Percentiles rank a stretch among this genome's conserved stretches.
phyloP scores from a whole-genome alignment of 345 rosid species.

The Cardamine resedifolia region DNA sequence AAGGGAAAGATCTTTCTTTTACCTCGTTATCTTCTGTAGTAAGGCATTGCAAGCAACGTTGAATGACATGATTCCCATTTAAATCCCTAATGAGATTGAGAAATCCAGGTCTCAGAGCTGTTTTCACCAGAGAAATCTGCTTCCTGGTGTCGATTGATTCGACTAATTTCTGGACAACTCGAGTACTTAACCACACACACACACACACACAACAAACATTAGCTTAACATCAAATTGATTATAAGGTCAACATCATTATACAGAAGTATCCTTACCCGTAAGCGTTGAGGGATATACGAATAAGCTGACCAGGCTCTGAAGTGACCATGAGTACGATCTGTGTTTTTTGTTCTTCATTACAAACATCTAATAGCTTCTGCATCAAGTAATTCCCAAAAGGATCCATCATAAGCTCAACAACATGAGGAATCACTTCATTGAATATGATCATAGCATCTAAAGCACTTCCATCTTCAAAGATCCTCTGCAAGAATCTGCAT shows the following conservation, averaged over 20 bases:
- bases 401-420: slow-evolving; percentile 50
- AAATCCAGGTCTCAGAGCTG: slow-evolving; percentile 58
- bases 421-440: slow-evolving; percentile 48
- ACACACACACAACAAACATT: neutral
- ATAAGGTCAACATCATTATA: neutral
- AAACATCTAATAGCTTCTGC: slow-evolving; percentile 51
- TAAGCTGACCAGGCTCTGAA: slow-evolving; percentile 42
- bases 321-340: slow-evolving; percentile 43
- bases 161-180: slow-evolving; percentile 61
- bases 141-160: slow-evolving; percentile 56
- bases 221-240: neutral
- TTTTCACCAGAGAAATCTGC: slow-evolving; percentile 47
- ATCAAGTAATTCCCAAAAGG: slow-evolving; percentile 61
- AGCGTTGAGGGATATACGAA: slow-evolving; percentile 40
- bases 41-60: slow-evolving; percentile 66
- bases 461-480: slow-evolving; percentile 43
- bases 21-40: slow-evolving; percentile 57
- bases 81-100: slow-evolving; percentile 52
- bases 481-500: slow-evolving; percentile 47
- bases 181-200: slow-evolving; percentile 44
- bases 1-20: neutral
- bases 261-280: slow-evolving; percentile 44
- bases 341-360: slow-evolving; percentile 52
- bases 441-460: slow-evolving; percentile 43
- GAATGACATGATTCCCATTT: slow-evolving; percentile 70